Conservation (phyloP, 2,329 filamentous ascomycete genomes). For the Rhytidhysteron rufulum region DNA sequence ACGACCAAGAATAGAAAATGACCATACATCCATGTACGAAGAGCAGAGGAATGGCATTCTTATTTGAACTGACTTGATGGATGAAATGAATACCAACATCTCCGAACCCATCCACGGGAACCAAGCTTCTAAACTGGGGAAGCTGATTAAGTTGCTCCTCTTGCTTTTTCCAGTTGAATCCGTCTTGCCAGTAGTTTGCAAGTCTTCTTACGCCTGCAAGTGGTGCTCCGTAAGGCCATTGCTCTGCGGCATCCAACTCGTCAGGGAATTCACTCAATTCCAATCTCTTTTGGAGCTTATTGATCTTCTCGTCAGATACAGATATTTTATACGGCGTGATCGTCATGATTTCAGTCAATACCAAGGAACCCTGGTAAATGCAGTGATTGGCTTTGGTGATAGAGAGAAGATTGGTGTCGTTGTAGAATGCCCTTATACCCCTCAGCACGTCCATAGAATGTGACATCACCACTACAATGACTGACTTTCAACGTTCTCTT, state of each 20-base stretch:
- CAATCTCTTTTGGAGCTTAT: conserved; percentile 56
- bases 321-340: conserved; percentile 36
- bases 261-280: conserved; percentile 53
- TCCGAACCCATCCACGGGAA: conserved; percentile 57
- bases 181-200: conserved; percentile 53
- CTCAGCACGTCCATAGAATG: no score
- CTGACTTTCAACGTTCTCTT: no score
- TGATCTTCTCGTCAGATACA: conserved; percentile 50
- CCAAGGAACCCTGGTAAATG: no score
- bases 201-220: conserved; percentile 59
- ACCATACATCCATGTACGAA: conserved; percentile 62
- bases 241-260: conserved; percentile 41
- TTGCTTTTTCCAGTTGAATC: conserved; percentile 58
- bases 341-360: no score
- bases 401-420: no score
- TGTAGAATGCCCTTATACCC: no score
- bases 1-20: background rate
- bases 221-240: conserved; percentile 60
- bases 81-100: conserved; percentile 62
- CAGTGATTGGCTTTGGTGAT: no score
- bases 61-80: conserved; percentile 50
- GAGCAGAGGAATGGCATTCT: conserved; percentile 59
- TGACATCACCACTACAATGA: no score
- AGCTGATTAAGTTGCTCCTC: conserved; percentile 59
- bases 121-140: conserved; percentile 54